These are phyloP conservation scores for Cyberlindnera xylosilytica DNA, from an alignment of 805 yeast species.

Conservation along the genomic window DNA sequence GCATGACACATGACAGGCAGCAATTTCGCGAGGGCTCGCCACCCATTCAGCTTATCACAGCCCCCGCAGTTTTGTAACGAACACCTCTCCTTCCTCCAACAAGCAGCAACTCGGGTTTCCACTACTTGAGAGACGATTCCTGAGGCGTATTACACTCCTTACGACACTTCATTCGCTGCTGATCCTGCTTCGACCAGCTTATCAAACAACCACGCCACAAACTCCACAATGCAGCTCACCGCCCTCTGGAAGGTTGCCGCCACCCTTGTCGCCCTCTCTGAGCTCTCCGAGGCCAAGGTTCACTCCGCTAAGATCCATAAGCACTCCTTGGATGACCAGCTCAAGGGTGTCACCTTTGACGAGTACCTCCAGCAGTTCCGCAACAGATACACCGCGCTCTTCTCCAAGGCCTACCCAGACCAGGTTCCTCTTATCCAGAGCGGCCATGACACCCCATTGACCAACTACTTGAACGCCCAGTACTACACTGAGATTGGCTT, in stretches of 20 bases:
- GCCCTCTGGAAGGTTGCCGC: slow-evolving; percentile 24
- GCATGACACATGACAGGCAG: no score
- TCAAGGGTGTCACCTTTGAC: slow-evolving; percentile 46
- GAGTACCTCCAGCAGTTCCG: slow-evolving; percentile 59
- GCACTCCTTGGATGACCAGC: slow-evolving; percentile 53
- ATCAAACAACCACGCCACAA: slow-evolving; percentile 1
- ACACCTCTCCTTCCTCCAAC: neutral
- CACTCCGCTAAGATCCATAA: slow-evolving; percentile 58
- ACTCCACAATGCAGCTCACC: slow-evolving; percentile 22
- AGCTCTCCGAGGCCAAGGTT: slow-evolving; percentile 50
- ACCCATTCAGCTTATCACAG: neutral
- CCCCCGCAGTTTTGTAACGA: slow-evolving; percentile 1
- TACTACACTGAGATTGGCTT: slow-evolving; percentile 86
- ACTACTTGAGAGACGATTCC: neutral
- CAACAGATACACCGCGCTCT: slow-evolving; percentile 54
- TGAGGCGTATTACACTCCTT: neutral
- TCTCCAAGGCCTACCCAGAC: slow-evolving; percentile 43
- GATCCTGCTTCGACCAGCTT: neutral
- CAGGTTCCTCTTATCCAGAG: slow-evolving; percentile 29
- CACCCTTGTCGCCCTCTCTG: slow-evolving; percentile 31
- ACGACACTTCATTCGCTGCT: slow-evolving; percentile 3
- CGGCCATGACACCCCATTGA: slow-evolving; percentile 77
- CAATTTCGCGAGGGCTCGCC: slow-evolving; percentile 2
- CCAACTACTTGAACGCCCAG: slow-evolving; percentile 94
- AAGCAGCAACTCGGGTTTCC: neutral